Evolutionary conservation across 768 basidiomycete species (phyloP), one percentile per base, ranked within the genome.

Genomic region (Phallus indusiatus): DNA sequence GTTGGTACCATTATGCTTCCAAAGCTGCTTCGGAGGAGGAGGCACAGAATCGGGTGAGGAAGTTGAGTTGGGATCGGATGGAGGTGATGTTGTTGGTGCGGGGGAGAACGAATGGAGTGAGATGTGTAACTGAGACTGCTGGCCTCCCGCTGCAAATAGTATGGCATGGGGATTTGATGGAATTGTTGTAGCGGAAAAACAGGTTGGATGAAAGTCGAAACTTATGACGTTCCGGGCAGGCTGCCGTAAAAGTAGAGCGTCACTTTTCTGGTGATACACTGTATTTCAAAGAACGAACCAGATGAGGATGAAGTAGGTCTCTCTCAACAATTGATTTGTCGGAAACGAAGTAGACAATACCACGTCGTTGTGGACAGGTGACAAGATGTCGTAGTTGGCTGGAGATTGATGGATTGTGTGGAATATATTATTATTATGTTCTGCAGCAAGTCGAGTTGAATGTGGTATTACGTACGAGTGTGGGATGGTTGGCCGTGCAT

Each of bases 331-430:
- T 82, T 24, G 76, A 74, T 36, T 69, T 66, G 9, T 68, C 68
- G 22, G 78, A 78, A 1, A 86, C 74, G 63, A 86, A 88, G 69
- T 82, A 83, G 37, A 88, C 78, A 5, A 84, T 67, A 1, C 86
- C 85, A 12, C 78, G 72, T 62, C 84, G 80, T 5, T 80, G 74
- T 1, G 88, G 88, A 69, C 87, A 89, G 60, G 87, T 79, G 53
- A 90, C 71, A 53, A 92, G 80, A 72, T 92, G 88, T 36, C 89
- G 79, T 28, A 92, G 74, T 71, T 92, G 89, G 24, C 86, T 88
- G 46, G 17, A 22, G 33, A 37, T 12, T 47, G 4, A 24, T 14
- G n/a, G n/a, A n/a, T 14, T 48, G n/a, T 21, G 6, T 21, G 22
- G 17, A n/a, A n/a, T n/a, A 10, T 20, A 47, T 12, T n/a, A n/a